These are phyloP conservation scores for Jacaranda mimosifolia DNA, from an alignment of 257 asterid species.

Conservation along the genomic window DNA sequence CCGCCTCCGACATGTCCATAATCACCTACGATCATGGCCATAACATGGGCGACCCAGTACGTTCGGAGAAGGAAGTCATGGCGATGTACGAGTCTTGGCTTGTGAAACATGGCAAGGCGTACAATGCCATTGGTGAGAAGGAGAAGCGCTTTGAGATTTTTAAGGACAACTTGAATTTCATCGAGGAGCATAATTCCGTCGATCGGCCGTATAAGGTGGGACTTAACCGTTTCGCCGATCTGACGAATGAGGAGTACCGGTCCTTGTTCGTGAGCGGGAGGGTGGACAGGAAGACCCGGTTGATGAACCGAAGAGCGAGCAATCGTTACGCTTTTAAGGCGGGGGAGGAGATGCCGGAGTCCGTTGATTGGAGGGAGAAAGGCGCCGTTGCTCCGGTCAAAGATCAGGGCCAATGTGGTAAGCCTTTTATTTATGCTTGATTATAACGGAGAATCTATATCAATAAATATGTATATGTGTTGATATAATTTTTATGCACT, in stretches of 20 bases:
- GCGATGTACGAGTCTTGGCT: constrained; percentile 84
- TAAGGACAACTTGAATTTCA: constrained; percentile 73
- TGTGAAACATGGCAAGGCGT: constrained; percentile 64
- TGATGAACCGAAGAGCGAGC: constrained; percentile 40
- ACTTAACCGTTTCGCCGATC: constrained; percentile 80
- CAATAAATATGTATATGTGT: not conserved
- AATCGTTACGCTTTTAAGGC: constrained; percentile 61
- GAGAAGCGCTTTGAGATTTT: constrained; percentile 75
- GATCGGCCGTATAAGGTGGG: constrained; percentile 67
- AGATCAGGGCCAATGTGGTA: constrained; percentile 96
- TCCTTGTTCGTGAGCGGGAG: constrained; percentile 60
- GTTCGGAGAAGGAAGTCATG: constrained; percentile 45
- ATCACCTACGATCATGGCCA: constrained; percentile 58
- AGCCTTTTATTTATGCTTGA: constrained; percentile 20
- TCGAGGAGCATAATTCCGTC: constrained; percentile 67
- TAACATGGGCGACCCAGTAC: constrained; percentile 23
- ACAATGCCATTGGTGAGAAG: constrained; percentile 76
- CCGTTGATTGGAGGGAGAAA: constrained; percentile 86
- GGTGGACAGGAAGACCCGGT: constrained; percentile 44
- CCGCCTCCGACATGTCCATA: constrained; percentile 84
- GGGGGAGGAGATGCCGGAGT: constrained; percentile 70
- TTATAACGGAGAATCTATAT: not conserved
- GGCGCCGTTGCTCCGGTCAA: constrained; percentile 89
- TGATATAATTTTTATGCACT: not conserved
- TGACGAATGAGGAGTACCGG: constrained; percentile 81